A percentile compares a stretch with the other conserved stretches of the same genome.
Evolutionary conservation across 1,284 basidiomycete species (phyloP).

Genomic region (Volvariella volvacea): DNA sequence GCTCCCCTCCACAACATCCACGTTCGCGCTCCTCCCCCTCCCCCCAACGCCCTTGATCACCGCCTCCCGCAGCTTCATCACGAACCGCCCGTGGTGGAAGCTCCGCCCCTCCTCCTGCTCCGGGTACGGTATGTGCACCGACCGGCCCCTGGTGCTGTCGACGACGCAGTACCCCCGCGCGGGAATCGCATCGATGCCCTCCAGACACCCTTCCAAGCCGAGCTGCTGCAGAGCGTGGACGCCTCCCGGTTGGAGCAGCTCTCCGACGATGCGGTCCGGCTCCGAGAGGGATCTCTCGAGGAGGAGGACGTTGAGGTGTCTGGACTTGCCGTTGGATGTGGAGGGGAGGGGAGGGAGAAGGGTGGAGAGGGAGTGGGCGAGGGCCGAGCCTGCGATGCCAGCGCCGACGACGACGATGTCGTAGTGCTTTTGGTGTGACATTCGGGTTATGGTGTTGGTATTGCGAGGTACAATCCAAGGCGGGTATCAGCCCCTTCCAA

Average conservation of each 20-base stretch:
- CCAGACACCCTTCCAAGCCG: conserved; percentile 70
- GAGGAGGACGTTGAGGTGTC: conserved; percentile 70
- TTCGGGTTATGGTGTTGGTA: too few relatives aligned
- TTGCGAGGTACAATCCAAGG: too few relatives aligned
- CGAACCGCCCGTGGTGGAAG: conserved; percentile 95
- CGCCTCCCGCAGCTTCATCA: conserved; percentile 72
- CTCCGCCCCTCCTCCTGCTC: conserved; percentile 63
- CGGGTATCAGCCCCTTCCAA: too few relatives aligned
- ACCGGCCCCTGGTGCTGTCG: conserved; percentile 41
- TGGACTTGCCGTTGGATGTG: conserved; percentile 18
- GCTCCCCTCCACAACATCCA: conserved; percentile 79
- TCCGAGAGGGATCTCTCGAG: conserved; percentile 87
- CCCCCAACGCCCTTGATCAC: conserved; percentile 47
- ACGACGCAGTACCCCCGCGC: conserved; percentile 88
- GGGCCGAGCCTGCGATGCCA: conserved; percentile 77
- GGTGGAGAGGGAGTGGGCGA: conserved; percentile 67
- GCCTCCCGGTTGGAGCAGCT: conserved; percentile 94
- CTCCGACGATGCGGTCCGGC: conserved; percentile 96
- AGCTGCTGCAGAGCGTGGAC: conserved; percentile 73
- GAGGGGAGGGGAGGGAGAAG: conserved; percentile 25
- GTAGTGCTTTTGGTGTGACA: conserved; percentile 30
- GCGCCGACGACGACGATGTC: conserved; percentile 87
- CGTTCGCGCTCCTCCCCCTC: too few relatives aligned
- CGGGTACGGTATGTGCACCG: conserved; percentile 88
- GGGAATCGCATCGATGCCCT: conserved; percentile 84